A percentile compares a stretch with the other conserved stretches of the same genome.
These are phyloP conservation scores for Suillus brevipes DNA, from an alignment of 768 basidiomycete genomes.

Conservation along the genomic window DNA sequence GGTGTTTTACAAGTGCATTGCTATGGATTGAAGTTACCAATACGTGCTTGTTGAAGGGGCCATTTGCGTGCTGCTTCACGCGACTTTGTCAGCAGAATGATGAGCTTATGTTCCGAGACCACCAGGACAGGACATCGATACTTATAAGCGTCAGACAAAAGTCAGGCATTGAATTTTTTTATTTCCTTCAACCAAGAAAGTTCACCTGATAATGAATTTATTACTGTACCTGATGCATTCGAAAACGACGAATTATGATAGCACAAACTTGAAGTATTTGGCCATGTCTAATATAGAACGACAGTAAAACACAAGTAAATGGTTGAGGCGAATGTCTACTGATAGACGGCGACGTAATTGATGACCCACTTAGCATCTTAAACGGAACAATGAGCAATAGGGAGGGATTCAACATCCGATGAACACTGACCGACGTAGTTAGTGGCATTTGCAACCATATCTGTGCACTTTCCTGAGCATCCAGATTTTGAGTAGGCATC, in stretches of 20 bases:
- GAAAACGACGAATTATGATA: background rate
- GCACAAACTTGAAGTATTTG: background rate
- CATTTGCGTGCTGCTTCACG: no score
- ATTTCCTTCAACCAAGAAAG: background rate
- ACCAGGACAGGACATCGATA: no score
- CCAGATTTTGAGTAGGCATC: constrained; percentile 28
- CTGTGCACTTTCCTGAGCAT: constrained; percentile 44
- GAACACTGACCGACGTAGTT: constrained; percentile 48
- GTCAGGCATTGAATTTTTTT: background rate
- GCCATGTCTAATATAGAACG: background rate
- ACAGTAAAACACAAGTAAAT: background rate
- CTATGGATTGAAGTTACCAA: no score
- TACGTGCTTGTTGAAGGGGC: no score
- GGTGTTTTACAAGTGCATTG: no score
- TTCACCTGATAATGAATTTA: background rate
- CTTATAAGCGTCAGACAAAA: background rate
- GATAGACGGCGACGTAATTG: constrained; percentile 57
- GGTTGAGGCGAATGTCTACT: constrained; percentile 17
- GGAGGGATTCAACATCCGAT: constrained; percentile 23
- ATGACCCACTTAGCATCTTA: constrained; percentile 58
- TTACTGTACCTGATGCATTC: background rate
- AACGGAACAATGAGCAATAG: background rate
- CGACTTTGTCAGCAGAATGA: no score
- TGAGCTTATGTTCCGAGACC: no score
- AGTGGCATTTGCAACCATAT: constrained; percentile 51